Evolutionary conservation across 352 stramenopile genomes (phyloP), one percentile per base, ranked within the genome.

Genomic region (Phytophthora multivora): DNA sequence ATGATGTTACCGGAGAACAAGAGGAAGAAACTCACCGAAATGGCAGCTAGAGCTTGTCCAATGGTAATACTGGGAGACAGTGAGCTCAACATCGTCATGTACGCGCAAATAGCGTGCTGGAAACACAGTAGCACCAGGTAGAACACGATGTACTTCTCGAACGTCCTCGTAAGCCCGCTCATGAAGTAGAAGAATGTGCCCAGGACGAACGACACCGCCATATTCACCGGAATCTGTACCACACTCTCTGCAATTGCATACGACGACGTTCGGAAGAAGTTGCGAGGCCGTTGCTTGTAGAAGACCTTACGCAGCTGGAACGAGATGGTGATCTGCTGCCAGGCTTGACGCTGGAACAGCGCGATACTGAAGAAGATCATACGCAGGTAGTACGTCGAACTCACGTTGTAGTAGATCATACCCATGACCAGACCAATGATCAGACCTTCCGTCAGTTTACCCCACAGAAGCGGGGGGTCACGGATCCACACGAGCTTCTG

Each of bases 281-380:
- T 96, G 35, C 77, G 71, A 21, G 87, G 75, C 0, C 75, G 69
- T 30, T 96, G 89, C 63, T 95, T 96, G 77, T 96, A 96, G 66
- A 93, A 97, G 0, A 96, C 86, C 7, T 75, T 75, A 12, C 89
- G 83, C 30, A 95, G 19, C 77, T 83, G 73, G 49, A 86, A 86
- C n/a, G 69, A 61, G 25, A 90, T 87, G 18, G 80, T 82, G 40
- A 88, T 73, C 53, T 86, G 80, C 63, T 88, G 77, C 74, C 77
- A 86, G 5, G 75, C 71, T 19, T 85, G 77, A 48, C 75, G 75
- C 53, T 85, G 77, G 59, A 87, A 81, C 13, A 85, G 50, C 1
- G 62, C 70, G 48, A 67, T 68, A 23, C 38, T 65, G 63, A 83
- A 85, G 51, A 77, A 80, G 15, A 86, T 56, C 75, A 86, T 83